A percentile compares a stretch with the other conserved stretches of the same genome.
phyloP scores from a whole-genome alignment of 2,329 filamentous ascomycete genomes.

The Botrytis fragariae region DNA sequence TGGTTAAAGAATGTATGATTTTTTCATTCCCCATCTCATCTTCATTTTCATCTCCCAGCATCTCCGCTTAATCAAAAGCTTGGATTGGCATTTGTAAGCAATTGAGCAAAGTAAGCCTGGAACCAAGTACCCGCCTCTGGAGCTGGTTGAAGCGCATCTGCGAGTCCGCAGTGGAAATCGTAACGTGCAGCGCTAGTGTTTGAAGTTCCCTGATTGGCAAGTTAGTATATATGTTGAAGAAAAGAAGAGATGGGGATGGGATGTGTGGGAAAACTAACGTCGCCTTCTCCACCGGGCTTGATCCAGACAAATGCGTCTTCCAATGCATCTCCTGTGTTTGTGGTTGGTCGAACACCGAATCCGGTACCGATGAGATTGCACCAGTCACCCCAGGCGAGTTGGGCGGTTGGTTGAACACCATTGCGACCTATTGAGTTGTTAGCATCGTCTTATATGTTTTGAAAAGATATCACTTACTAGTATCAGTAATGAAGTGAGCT shows the following conservation, averaged over 20 bases:
- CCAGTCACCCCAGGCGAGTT: constrained; percentile 62
- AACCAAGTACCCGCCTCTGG: constrained; percentile 67
- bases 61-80: constrained; percentile 43
- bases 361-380: constrained; percentile 64
- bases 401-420: constrained; percentile 57
- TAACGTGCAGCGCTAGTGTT: constrained; percentile 46
- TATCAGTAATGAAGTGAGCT: constrained; percentile 55
- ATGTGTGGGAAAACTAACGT: constrained; percentile 27
- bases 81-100: constrained; percentile 56
- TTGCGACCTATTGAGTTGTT: constrained; percentile 49
- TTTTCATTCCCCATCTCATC: not conserved
- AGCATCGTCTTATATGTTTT: not conserved
- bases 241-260: not conserved
- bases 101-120: constrained; percentile 57
- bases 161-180: constrained; percentile 50
- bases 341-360: constrained; percentile 61
- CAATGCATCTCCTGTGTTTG: constrained; percentile 57
- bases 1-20: not conserved
- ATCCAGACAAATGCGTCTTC: constrained; percentile 69
- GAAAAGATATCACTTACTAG: constrained; percentile 39
- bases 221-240: not conserved
- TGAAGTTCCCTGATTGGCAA: constrained; percentile 38
- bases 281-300: constrained; percentile 60
- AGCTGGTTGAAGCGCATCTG: constrained; percentile 58
- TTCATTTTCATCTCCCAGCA: not conserved